Conservation (phyloP, 108 stramenopile species). For the Craspedostauros australis region DNA sequence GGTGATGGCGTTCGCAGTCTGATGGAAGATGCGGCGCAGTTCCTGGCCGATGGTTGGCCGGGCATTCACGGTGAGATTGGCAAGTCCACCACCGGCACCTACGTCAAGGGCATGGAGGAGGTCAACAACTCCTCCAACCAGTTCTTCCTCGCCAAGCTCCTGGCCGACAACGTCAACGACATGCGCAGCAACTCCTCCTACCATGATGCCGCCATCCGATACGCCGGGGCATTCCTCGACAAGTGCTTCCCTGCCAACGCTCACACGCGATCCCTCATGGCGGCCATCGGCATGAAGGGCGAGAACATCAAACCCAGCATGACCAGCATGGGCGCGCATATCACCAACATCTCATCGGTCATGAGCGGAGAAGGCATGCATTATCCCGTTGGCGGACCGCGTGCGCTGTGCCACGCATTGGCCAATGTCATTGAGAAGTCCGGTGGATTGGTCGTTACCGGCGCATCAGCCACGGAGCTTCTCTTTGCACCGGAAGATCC, state of each 20-base stretch:
- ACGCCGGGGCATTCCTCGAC: conserved; percentile 63
- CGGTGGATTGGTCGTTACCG: conserved; percentile 65
- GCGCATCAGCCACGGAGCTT: conserved; percentile 50
- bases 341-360: conserved; percentile 59
- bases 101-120: conserved; percentile 46
- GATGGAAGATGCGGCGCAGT: conserved; percentile 59
- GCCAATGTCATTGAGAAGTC: conserved; percentile 68
- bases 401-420: conserved; percentile 77
- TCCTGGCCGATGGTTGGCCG: conserved; percentile 74
- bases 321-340: conserved; percentile 82
- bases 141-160: conserved; percentile 70
- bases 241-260: conserved; percentile 67
- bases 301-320: conserved; percentile 72
- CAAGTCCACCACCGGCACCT: conserved; percentile 51
- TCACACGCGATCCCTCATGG: conserved; percentile 72
- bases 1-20: conserved; percentile 38
- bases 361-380: conserved; percentile 69
- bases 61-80: conserved; percentile 43
- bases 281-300: conserved; percentile 75
- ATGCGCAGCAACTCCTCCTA: conserved; percentile 32
- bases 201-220: conserved; percentile 50
- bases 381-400: conserved; percentile 83
- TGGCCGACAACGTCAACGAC: conserved; percentile 35
- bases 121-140: conserved; percentile 56
- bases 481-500: conserved; percentile 40